Evolutionary conservation across 306 rosid species (phyloP).

Genomic region (Benincasa hispida): DNA sequence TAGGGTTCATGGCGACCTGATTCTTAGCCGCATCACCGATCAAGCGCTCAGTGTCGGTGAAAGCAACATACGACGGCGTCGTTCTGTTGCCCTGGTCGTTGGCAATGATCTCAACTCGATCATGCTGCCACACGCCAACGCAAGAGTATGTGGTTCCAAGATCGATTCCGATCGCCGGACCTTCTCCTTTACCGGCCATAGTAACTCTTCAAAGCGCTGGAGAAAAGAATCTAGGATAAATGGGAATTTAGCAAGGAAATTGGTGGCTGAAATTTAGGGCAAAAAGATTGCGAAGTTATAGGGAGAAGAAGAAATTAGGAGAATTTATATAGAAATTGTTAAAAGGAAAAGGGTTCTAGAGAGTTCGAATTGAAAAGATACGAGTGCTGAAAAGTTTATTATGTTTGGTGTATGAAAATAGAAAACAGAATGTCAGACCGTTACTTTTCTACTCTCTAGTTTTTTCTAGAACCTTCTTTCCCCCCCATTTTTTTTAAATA

Average conservation of each 20-base stretch:
- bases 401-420: neutral
- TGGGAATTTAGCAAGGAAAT: neutral
- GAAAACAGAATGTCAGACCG: neutral
- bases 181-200: constrained; percentile 52
- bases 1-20: constrained; percentile 66
- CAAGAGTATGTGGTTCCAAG: constrained; percentile 59
- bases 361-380: neutral
- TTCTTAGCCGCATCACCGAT: constrained; percentile 68
- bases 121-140: constrained; percentile 64
- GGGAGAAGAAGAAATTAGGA: neutral
- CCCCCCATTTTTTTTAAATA: no score
- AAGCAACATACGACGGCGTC: constrained; percentile 51
- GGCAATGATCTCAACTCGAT: constrained; percentile 54
- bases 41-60: constrained; percentile 43
- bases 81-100: constrained; percentile 61
- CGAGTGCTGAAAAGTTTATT: no score
- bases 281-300: neutral
- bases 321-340: neutral
- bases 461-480: neutral
- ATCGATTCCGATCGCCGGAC: constrained; percentile 58
- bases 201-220: neutral
- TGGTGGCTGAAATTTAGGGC: neutral
- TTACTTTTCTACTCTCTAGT: neutral
- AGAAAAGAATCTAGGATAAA: neutral
- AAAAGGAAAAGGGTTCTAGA: neutral